These are phyloP conservation scores for Trypanosoma grayi DNA, from an alignment of 208 protist genomes.

Conservation along the genomic window DNA sequence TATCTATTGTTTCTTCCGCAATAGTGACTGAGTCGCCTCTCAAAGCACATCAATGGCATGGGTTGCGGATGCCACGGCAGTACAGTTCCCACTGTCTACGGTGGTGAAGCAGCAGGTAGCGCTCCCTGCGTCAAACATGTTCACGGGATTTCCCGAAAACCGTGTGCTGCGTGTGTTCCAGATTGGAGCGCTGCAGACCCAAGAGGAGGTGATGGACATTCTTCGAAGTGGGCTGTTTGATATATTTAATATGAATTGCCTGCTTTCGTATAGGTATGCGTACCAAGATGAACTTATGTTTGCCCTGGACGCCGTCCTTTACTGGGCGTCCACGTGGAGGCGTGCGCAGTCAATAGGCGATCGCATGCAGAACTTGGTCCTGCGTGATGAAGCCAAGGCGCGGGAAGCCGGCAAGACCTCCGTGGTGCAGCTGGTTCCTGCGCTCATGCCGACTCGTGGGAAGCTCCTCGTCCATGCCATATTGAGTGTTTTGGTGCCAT, in stretches of 20 bases:
- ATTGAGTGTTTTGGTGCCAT: constrained; percentile 72
- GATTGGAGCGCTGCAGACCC: constrained; percentile 60
- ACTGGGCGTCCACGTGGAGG: constrained; percentile 70
- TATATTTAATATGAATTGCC: constrained; percentile 60
- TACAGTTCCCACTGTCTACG: constrained; percentile 69
- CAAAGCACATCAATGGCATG: constrained; percentile 49
- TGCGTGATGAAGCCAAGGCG: constrained; percentile 76
- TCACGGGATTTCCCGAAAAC: constrained; percentile 72
- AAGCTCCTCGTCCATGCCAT: constrained; percentile 72
- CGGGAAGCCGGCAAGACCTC: constrained; percentile 35
- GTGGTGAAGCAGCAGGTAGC: constrained; percentile 80
- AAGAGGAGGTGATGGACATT: constrained; percentile 83
- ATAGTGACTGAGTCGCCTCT: too few relatives aligned
- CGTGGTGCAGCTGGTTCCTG: constrained; percentile 51
- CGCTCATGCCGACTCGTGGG: constrained; percentile 57
- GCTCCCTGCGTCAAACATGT: constrained; percentile 60
- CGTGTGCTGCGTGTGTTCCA: constrained; percentile 84
- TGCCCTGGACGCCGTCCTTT: constrained; percentile 60
- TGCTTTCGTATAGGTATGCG: constrained; percentile 66
- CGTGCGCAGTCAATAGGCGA: constrained; percentile 75
- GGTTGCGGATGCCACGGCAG: constrained; percentile 50
- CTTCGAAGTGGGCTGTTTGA: constrained; percentile 56
- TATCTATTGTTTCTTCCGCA: neutral
- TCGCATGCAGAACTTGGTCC: constrained; percentile 79
- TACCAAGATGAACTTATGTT: constrained; percentile 84